These are phyloP conservation scores for Imleria badia DNA, from an alignment of 768 basidiomycete species.

Conservation along the genomic window DNA sequence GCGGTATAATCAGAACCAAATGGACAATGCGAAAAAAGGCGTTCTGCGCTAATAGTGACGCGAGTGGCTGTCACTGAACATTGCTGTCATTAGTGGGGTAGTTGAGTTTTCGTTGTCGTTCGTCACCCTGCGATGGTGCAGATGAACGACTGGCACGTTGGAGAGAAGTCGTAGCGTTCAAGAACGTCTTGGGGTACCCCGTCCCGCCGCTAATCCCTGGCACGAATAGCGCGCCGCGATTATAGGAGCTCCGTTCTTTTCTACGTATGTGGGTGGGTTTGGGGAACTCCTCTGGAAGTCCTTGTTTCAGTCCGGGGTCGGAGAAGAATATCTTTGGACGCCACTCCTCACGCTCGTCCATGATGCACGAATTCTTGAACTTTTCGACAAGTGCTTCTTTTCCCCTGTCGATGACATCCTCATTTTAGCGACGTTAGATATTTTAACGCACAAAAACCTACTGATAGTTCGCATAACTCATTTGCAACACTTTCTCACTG, in stretches of 20 bases:
- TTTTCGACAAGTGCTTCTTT: conserved; percentile 90
- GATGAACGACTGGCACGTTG: conserved; percentile 19
- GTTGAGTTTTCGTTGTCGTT: conserved; percentile 26
- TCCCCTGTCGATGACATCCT: conserved; percentile 47
- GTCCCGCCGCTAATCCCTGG: conserved; percentile 37
- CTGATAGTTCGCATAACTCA: conserved; percentile 94
- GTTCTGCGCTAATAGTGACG: not conserved
- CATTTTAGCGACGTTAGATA: conserved; percentile 8
- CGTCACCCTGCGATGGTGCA: conserved; percentile 17
- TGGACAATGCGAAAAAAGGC: not conserved
- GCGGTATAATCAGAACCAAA: conserved; percentile 11
- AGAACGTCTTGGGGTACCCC: conserved; percentile 29
- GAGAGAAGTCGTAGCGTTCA: conserved; percentile 21
- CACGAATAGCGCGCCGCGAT: conserved; percentile 71
- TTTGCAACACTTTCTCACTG: conserved; percentile 86
- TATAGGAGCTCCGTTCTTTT: conserved; percentile 81
- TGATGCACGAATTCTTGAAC: conserved; percentile 88
- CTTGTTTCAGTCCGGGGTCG: conserved; percentile 64
- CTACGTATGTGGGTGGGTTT: conserved; percentile 76
- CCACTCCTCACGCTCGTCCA: conserved; percentile 84
- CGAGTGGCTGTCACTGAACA: conserved; percentile 1
- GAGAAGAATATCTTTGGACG: conserved; percentile 85
- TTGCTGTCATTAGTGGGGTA: conserved; percentile 8
- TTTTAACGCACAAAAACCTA: conserved; percentile 39
- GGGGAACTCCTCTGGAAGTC: conserved; percentile 79